These are phyloP conservation scores for Penicillium bovifimosum DNA, from an alignment of 495 filamentous ascomycete genomes.

Conservation along the genomic window DNA sequence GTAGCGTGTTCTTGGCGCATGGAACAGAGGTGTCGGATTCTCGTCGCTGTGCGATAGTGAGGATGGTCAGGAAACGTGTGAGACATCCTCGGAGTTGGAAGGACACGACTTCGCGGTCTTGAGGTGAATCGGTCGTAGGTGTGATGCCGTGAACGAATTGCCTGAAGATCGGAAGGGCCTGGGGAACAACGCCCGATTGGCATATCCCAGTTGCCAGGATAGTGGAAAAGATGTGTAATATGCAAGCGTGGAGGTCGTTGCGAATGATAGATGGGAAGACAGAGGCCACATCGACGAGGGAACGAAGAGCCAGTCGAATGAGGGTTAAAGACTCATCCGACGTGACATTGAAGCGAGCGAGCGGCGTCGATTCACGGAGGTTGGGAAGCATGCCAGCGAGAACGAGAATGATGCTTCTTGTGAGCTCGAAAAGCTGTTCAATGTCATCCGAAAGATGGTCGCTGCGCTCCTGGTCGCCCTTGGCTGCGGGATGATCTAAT, in stretches of 20 bases:
- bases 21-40: slow-evolving; percentile 74
- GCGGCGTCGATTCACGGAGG: slow-evolving; percentile 67
- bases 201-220: slow-evolving; percentile 83
- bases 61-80: slow-evolving; percentile 70
- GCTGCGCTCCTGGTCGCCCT: slow-evolving; percentile 56
- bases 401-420: slow-evolving; percentile 89
- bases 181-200: slow-evolving; percentile 82
- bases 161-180: slow-evolving; percentile 85
- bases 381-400: slow-evolving; percentile 83
- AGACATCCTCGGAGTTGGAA: slow-evolving; percentile 67
- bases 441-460: slow-evolving; percentile 91
- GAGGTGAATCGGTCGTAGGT: slow-evolving; percentile 31
- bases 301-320: slow-evolving; percentile 72
- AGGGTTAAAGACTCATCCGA: slow-evolving; percentile 76
- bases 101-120: slow-evolving; percentile 35
- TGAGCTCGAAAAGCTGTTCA: slow-evolving; percentile 95
- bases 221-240: slow-evolving; percentile 91
- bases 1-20: slow-evolving; percentile 88
- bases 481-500: slow-evolving; percentile 83
- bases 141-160: slow-evolving; percentile 78
- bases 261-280: slow-evolving; percentile 96
- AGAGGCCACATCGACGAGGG: slow-evolving; percentile 87
- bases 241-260: slow-evolving; percentile 92
- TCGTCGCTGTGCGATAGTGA: slow-evolving; percentile 75
- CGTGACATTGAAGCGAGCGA: slow-evolving; percentile 54